These are phyloP conservation scores for Austropuccinia psidii DNA, from an alignment of 1,284 basidiomycete genomes.

Conservation along the genomic window DNA sequence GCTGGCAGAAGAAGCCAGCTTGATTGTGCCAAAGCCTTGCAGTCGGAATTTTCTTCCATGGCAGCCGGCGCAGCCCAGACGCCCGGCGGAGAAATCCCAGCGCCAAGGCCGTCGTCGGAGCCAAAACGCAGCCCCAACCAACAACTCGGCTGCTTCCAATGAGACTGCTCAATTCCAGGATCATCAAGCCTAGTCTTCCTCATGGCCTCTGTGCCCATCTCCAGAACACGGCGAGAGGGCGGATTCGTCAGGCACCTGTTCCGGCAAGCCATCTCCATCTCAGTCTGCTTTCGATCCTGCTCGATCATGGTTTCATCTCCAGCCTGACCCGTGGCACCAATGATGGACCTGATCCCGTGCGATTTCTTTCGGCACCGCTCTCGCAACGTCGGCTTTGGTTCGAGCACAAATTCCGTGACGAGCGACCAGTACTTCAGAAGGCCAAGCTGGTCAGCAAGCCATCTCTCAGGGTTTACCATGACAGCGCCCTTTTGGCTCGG, in stretches of 20 bases:
- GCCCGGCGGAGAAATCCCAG: too few species aligned
- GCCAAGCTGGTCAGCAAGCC: conserved; percentile 25
- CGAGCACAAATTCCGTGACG: conserved; percentile 31
- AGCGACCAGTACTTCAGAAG: conserved; percentile 6
- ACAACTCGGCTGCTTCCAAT: too few species aligned
- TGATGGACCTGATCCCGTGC: conserved; percentile 51
- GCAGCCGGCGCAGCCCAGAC: too few species aligned
- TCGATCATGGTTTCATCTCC: conserved; percentile 75
- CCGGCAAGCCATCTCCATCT: conserved; percentile 72
- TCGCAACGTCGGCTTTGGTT: conserved; percentile 19
- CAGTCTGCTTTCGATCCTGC: conserved; percentile 71
- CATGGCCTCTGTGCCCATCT: conserved; percentile 68
- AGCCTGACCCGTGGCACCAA: conserved; percentile 70
- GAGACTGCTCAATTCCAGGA: too few species aligned
- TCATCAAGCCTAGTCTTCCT: conserved; percentile 14
- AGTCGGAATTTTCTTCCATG: too few species aligned
- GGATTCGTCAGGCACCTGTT: conserved; percentile 64
- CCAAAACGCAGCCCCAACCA: too few species aligned
- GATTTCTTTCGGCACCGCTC: background rate
- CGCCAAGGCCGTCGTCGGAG: too few species aligned
- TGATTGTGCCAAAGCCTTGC: too few species aligned
- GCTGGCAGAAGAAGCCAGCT: too few species aligned
- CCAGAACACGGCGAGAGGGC: conserved; percentile 78
- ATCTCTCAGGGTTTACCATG: conserved; percentile 2
- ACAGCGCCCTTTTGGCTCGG: background rate